phyloP scores from a whole-genome alignment of 225 moss, liverwort and hornwort species.

The Lunularia cruciata region DNA sequence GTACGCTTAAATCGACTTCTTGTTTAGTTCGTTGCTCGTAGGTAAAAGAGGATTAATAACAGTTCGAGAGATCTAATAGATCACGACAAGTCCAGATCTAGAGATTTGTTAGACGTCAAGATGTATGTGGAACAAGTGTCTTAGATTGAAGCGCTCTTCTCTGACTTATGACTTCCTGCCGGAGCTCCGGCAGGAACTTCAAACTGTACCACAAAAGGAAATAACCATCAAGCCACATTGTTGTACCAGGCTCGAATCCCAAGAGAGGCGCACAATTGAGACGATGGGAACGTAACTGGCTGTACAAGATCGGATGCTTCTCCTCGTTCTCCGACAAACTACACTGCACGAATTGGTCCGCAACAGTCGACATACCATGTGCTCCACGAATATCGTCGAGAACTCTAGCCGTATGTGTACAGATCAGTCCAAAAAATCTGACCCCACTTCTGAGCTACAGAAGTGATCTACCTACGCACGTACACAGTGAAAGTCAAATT shows the following conservation, averaged over 20 bases:
- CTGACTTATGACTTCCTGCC: background rate
- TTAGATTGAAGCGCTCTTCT: slow-evolving; percentile 6
- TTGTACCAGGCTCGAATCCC: slow-evolving; percentile 2
- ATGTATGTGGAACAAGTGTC: background rate
- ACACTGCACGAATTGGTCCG: background rate
- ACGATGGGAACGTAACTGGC: background rate
- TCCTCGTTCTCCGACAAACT: background rate
- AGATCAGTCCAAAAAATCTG: no score
- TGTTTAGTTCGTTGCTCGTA: no score
- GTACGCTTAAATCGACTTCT: no score
- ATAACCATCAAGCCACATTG: background rate
- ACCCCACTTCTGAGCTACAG: no score
- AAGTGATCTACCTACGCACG: no score
- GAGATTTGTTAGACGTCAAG: background rate
- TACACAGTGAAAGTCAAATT: no score
- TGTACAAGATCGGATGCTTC: background rate
- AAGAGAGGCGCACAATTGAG: background rate
- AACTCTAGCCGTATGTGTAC: no score
- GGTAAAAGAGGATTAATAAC: no score
- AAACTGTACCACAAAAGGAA: background rate
- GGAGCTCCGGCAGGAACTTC: background rate
- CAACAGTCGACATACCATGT: no score
- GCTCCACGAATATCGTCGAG: no score
- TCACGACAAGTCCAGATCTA: background rate
- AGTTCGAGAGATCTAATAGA: background rate